phyloP scores from a whole-genome alignment of 495 filamentous ascomycete genomes.

The Penicillium mononematosum region DNA sequence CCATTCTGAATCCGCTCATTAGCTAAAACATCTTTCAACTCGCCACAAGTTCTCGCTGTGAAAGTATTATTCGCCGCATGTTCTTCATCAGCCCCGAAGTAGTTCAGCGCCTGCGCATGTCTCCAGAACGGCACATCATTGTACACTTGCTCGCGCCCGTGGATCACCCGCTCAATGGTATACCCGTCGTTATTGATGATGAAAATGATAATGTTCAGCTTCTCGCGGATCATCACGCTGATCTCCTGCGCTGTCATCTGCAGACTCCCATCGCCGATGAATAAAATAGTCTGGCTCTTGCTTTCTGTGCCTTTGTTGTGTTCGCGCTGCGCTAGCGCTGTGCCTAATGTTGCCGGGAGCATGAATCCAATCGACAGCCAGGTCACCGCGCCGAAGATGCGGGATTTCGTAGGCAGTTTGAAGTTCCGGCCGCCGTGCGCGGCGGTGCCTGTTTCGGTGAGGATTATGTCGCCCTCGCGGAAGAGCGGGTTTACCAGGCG shows the following conservation, averaged over 20 bases:
- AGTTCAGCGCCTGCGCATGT: constrained; percentile 46
- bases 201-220: constrained; percentile 68
- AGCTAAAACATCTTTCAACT: constrained; percentile 36
- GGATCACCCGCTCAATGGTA: constrained; percentile 73
- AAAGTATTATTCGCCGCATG: constrained; percentile 27
- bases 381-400: constrained; percentile 37
- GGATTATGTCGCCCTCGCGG: constrained; percentile 37
- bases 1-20: constrained; percentile 35
- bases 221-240: constrained; percentile 69
- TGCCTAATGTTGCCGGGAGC: constrained; percentile 49
- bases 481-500: constrained; percentile 30
- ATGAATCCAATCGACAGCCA: constrained; percentile 51
- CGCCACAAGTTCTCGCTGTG: constrained; percentile 34
- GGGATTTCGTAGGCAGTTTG: constrained; percentile 29
- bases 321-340: constrained; percentile 46
- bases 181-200: constrained; percentile 76
- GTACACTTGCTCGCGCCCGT: constrained; percentile 70
- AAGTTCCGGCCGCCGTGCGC: constrained; percentile 33
- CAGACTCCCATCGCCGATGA: constrained; percentile 80
- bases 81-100: constrained; percentile 45
- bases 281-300: constrained; percentile 54
- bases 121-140: constrained; percentile 71
- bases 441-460: constrained; percentile 45
- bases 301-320: constrained; percentile 19
- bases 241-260: constrained; percentile 79